These are phyloP conservation scores for Umbelopsis ramanniana DNA, from an alignment of 192 early-diverging fungal species.

Conservation along the genomic window DNA sequence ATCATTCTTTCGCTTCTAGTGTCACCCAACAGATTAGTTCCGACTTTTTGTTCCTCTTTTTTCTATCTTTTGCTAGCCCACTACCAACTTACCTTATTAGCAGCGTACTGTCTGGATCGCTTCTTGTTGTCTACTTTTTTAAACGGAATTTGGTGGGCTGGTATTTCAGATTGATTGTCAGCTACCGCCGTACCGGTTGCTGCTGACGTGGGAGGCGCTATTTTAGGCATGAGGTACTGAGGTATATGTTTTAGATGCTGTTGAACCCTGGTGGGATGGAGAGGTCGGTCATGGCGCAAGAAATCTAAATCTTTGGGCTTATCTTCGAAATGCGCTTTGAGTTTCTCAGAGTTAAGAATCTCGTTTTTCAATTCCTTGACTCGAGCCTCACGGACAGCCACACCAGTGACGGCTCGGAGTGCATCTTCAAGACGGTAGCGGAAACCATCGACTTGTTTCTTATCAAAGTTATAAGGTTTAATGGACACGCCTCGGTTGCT, in stretches of 20 bases:
- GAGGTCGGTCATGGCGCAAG: slow-evolving; percentile 87
- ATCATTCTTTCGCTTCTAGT: background rate
- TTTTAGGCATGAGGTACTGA: slow-evolving; percentile 89
- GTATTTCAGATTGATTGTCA: background rate
- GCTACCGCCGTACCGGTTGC: slow-evolving; percentile 5
- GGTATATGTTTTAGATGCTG: slow-evolving; percentile 94
- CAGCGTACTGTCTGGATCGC: background rate
- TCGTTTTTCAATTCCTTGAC: slow-evolving; percentile 95
- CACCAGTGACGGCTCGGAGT: slow-evolving; percentile 73
- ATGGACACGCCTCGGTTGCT: slow-evolving; percentile 52
- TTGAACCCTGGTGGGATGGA: slow-evolving; percentile 83
- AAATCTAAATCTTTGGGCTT: slow-evolving; percentile 92
- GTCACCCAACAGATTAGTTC: background rate
- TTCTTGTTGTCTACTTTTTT: slow-evolving; percentile 15
- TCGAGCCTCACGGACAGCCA: slow-evolving; percentile 85
- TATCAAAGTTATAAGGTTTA: slow-evolving; percentile 85
- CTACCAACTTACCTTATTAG: slow-evolving; percentile 2
- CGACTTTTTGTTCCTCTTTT: too few relatives aligned
- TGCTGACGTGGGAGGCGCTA: slow-evolving; percentile 43
- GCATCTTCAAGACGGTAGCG: slow-evolving; percentile 90
- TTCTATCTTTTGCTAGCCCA: too few relatives aligned
- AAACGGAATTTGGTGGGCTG: slow-evolving; percentile 5
- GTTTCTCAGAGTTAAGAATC: slow-evolving; percentile 93
- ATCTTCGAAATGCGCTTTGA: slow-evolving; percentile 97
- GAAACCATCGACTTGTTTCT: slow-evolving; percentile 89